These are phyloP conservation scores for Phialophora macrospora DNA, from an alignment of 2,329 filamentous ascomycete species.

Conservation along the genomic window DNA sequence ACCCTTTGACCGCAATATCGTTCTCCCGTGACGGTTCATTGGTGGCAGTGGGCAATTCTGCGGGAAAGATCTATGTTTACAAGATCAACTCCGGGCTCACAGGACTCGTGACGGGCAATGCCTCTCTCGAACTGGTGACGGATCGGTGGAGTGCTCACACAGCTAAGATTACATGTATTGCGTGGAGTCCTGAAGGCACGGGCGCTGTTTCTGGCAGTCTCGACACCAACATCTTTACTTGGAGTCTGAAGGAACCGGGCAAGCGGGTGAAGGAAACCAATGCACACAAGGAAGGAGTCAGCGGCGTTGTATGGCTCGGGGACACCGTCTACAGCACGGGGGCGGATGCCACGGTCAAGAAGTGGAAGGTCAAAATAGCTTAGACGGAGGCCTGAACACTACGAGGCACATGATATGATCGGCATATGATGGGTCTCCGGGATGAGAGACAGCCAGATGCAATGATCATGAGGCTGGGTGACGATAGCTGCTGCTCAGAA, in stretches of 20 bases:
- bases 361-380: constrained; percentile 68
- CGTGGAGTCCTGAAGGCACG: constrained; percentile 78
- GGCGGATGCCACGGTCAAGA: constrained; percentile 87
- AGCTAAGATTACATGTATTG: constrained; percentile 67
- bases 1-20: constrained; percentile 75
- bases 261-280: constrained; percentile 82
- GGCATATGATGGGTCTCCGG: constrained; percentile 6
- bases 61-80: constrained; percentile 88
- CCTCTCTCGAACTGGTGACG: constrained; percentile 66
- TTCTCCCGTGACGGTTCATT: constrained; percentile 80
- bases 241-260: constrained; percentile 83
- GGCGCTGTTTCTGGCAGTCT: constrained; percentile 83
- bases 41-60: constrained; percentile 79
- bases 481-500: background rate
- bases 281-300: constrained; percentile 95
- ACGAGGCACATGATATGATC: constrained; percentile 15
- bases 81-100: constrained; percentile 62
- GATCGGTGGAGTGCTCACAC: constrained; percentile 76
- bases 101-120: constrained; percentile 32
- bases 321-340: constrained; percentile 76
- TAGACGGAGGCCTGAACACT: constrained; percentile 44
- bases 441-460: constrained; percentile 13
- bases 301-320: constrained; percentile 79
- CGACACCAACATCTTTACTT: constrained; percentile 91
- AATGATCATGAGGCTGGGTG: constrained; percentile 18